Evolutionary conservation across 2,329 filamentous ascomycete genomes (phyloP), one percentile per base, ranked within the genome.

Genomic region (Stemphylium beticola): DNA sequence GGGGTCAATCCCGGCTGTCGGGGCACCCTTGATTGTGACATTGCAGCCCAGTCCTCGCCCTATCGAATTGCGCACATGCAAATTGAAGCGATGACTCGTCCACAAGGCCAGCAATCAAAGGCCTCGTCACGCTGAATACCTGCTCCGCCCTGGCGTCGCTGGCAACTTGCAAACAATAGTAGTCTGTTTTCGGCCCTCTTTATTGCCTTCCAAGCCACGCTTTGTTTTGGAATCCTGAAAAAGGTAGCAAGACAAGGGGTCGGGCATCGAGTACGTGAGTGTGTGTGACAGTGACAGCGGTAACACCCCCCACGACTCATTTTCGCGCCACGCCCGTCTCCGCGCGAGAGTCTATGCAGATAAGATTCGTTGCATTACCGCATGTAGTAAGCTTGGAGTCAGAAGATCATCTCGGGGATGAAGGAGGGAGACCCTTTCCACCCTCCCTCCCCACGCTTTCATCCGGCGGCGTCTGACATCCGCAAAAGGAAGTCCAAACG

Each of bases 361-460:
- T 57, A 64, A 62, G 59, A 62, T 50, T 60, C 7, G 32, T 44
- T 29, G 49, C 34, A 36, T 39, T 53, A 33, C 60, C 37, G 37
- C 33, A 61, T 57, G 29, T 33, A 55, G 57, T 65, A 60, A 67
- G 62, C 54, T 57, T 55, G 59, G 55, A 55, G 51, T 61, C 57
- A 57, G 39, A 45, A 45, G 58, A 69, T 72, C 66, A 60, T 53
- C 37, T 69, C 63, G 69, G 66, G 53, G 62, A 66, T 57, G 61
- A 17, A 45, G 53, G 58, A 56, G 49, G 36, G 40, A 58, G 49
- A 49, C 60, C 56, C 49, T 58, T 48, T 38, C 57, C 38, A 31
- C 42, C 24, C 58, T 34, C 57, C 34, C 37, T 66, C 61, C 62
- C 53, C 45, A 57, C 53, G 57, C 61, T 43, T 60, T 57, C 54